These are phyloP conservation scores for Talaromyces sp. DNA, from an alignment of 2,329 filamentous ascomycete species.

Conservation along the genomic window DNA sequence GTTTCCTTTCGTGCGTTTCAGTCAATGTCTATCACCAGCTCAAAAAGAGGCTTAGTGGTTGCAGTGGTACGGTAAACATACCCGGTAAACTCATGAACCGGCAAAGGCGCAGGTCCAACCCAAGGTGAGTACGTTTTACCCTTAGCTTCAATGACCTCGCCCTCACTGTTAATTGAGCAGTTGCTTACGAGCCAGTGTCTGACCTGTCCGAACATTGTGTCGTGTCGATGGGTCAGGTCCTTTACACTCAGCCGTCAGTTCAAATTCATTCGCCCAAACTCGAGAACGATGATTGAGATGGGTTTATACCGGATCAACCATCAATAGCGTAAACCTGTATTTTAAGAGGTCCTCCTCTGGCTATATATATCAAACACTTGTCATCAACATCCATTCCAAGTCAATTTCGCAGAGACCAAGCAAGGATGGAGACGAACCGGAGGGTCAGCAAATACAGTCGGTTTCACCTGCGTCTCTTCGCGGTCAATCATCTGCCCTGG, in stretches of 20 bases:
- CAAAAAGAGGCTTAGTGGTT: too few relatives aligned
- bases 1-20: slow-evolving; percentile 11
- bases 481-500: slow-evolving; percentile 18
- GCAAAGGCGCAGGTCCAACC: slow-evolving; percentile 18
- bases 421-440: slow-evolving; percentile 10
- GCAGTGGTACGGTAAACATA: neutral
- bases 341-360: neutral
- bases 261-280: neutral
- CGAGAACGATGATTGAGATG: too few relatives aligned
- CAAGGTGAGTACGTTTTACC: slow-evolving; percentile 10
- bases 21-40: neutral
- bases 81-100: slow-evolving; percentile 12
- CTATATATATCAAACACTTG: neutral
- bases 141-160: slow-evolving; percentile 8
- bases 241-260: neutral
- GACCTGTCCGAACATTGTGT: slow-evolving; percentile 19
- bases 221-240: slow-evolving; percentile 18
- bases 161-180: slow-evolving; percentile 7
- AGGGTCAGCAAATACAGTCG: slow-evolving; percentile 17
- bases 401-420: too few relatives aligned
- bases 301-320: slow-evolving; percentile 12
- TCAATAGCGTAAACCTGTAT: slow-evolving; percentile 7
- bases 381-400: neutral
- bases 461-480: slow-evolving; percentile 14
- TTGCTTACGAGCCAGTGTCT: slow-evolving; percentile 18